These are phyloP conservation scores for Phytopythium sindhum DNA, from an alignment of 352 stramenopile genomes.

Conservation along the genomic window DNA sequence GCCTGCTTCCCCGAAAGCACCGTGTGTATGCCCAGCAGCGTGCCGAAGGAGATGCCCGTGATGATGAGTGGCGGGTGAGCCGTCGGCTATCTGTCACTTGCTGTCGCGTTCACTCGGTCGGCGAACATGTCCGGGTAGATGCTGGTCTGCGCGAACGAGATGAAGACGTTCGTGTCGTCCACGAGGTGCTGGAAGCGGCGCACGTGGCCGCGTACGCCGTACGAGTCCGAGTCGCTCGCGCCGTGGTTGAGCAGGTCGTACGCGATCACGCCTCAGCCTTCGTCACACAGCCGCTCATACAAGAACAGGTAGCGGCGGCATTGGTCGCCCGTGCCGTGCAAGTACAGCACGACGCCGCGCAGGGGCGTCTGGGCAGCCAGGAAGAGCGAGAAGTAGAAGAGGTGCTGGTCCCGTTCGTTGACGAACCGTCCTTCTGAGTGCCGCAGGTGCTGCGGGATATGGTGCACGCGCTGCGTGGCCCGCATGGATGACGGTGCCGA, in stretches of 20 bases:
- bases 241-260: conserved; percentile 50
- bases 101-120: background rate
- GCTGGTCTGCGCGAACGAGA: conserved; percentile 31
- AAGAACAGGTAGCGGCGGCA: conserved; percentile 37
- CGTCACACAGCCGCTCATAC: conserved; percentile 38
- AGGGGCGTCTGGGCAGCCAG: conserved; percentile 18
- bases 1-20: conserved; percentile 38
- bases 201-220: conserved; percentile 35
- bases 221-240: conserved; percentile 33
- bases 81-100: background rate
- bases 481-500: background rate
- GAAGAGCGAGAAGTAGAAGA: conserved; percentile 47
- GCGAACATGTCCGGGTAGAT: conserved; percentile 28
- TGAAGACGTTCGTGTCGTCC: conserved; percentile 46
- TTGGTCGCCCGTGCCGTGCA: conserved; percentile 45
- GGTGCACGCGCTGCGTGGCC: conserved; percentile 11
- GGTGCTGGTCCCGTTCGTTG: conserved; percentile 29
- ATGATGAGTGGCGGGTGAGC: conserved; percentile 39
- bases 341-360: conserved; percentile 44
- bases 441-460: conserved; percentile 25
- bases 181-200: conserved; percentile 39
- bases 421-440: conserved; percentile 33
- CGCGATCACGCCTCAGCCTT: conserved; percentile 40
- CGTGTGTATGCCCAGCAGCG: conserved; percentile 53
- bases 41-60: conserved; percentile 54